Percentiles rank a stretch among this genome's conserved stretches.
Conservation (phyloP, 176 grass and related monocot genomes). For the Zea luxurians region DNA sequence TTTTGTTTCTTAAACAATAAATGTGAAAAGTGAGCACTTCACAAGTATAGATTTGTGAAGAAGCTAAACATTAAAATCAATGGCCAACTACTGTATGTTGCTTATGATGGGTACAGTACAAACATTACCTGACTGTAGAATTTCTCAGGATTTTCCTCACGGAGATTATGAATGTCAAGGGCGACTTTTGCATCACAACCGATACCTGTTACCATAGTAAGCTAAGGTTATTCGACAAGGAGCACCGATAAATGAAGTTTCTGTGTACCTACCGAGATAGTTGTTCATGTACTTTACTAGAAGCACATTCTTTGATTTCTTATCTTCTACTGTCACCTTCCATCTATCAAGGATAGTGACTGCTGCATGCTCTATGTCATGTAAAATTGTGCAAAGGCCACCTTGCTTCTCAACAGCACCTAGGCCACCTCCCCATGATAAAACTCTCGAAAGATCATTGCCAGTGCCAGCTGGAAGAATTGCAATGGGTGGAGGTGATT, state of each 20-base stretch:
- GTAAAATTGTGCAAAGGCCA: conserved; percentile 53
- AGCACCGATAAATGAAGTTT: not conserved
- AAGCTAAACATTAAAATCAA: not conserved
- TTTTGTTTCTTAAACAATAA: not conserved
- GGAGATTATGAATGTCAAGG: conserved; percentile 90
- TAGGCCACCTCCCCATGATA: conserved; percentile 72
- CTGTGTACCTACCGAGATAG: conserved; percentile 62
- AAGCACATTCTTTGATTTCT: conserved; percentile 43
- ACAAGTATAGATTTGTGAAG: not conserved
- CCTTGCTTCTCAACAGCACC: conserved; percentile 66
- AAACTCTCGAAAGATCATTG: conserved; percentile 76
- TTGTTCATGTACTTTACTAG: conserved; percentile 66
- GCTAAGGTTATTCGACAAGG: conserved; percentile 19
- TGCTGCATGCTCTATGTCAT: conserved; percentile 64
- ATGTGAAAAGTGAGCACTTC: not conserved
- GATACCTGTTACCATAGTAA: conserved; percentile 51
- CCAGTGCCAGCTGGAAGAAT: conserved; percentile 84
- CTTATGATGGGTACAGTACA: not conserved
- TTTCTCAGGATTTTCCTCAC: conserved; percentile 91
- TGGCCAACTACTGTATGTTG: not conserved
- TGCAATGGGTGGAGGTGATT: conserved; percentile 73
- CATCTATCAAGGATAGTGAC: conserved; percentile 78
- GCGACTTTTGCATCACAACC: conserved; percentile 98
- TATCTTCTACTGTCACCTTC: conserved; percentile 61
- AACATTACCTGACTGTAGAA: conserved; percentile 76